Base-by-base conservation (phyloP, 2,329 filamentous ascomycete genomes). In the Epichloe amarillans region DNA sequence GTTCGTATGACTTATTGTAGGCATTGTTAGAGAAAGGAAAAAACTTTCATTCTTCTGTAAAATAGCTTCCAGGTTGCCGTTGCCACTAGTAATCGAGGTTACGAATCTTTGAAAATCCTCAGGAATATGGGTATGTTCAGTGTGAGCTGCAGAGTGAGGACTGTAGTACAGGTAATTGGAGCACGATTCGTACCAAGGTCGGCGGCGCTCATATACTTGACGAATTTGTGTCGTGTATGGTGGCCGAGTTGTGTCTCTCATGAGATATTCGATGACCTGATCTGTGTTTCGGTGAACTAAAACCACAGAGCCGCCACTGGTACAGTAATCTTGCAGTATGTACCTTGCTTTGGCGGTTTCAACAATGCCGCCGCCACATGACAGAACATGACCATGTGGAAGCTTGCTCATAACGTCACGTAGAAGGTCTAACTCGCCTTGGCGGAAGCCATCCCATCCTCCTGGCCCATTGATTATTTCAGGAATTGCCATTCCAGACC, bases 81-180 rank as follows among this genome's bases (percentile, higher is more conserved):
- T 69, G 63, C 55, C 57, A 44, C 62, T 59, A n/a, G 62, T 64
- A 19, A 74, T 61, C 11, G 64, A 64, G 7, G 67, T 63, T n/a
- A 69, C 64, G 43, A 73, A 69, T 23, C 61, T 62, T 15, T 52
- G 50, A 47, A 70, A 69, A 53, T 70, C 67, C 11, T 55, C 56
- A 1, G 66, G 67, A 21, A 66, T 62, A 8, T 58, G 58, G 19
- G 46, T 55, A 11, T 53, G 55, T 15, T 54, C 50, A 15, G 55
- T 57, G n/a, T 54, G 54, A 26, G 55, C 58, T 35, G 62, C 69
- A 1, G 68, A 59, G 56, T 79, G 81, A 47, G 88, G 88, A 65
- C 87, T 95, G 70, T 91, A 86, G 70, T 95, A 97, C 59, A 94
- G 82, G 60, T 88, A 84, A 64, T 95, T 98, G 72, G 90, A 96